Base-by-base conservation (phyloP, 2,329 filamentous ascomycete species). In the Orbilia blumenaviensis region DNA sequence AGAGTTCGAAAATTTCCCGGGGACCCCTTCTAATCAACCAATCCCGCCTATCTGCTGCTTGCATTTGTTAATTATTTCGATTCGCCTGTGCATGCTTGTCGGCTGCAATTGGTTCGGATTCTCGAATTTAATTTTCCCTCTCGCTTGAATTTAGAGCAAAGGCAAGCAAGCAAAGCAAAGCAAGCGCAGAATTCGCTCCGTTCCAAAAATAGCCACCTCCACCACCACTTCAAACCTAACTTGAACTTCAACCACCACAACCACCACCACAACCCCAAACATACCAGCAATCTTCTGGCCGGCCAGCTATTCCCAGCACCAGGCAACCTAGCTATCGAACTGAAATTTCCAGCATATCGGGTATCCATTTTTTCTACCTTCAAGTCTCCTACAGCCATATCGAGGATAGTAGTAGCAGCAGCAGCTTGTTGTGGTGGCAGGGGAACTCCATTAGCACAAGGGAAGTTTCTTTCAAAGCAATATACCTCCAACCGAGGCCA, bases 141-240 rank as follows among this genome's bases (percentile, higher is more conserved):
- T 61, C 64, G 42, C 27, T 38, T n/a, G n/a, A n/a, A n/a, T n/a
- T n/a, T n/a, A n/a, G n/a, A n/a, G n/a, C n/a, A n/a, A n/a, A n/a
- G n/a, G n/a, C n/a, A n/a, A n/a, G n/a, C n/a, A n/a, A n/a, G n/a
- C n/a, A n/a, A n/a, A n/a, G n/a, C n/a, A n/a, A n/a, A n/a, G n/a
- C n/a, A n/a, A n/a, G 7, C 12, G n/a, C 14, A 32, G 29, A 27
- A 27, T n/a, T n/a, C n/a, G 42, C 52, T 56, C 38, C 52, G n/a
- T 32, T 68, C 66, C 66, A 69, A 69, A 69, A 69, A 69, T 69
- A 69, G 66, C 36, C n/a, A 61, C 29, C 21, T 44, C 23, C 56
- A 44, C 29, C 27, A 41, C 7, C 18, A 18, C 41, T n/a, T n/a
- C 38, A 32, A 61, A 36, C 34, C 5, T 29, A 69, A 52, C 66